Base-by-base conservation (phyloP, 257 asterid species). In the Solanum gandarillasii region DNA sequence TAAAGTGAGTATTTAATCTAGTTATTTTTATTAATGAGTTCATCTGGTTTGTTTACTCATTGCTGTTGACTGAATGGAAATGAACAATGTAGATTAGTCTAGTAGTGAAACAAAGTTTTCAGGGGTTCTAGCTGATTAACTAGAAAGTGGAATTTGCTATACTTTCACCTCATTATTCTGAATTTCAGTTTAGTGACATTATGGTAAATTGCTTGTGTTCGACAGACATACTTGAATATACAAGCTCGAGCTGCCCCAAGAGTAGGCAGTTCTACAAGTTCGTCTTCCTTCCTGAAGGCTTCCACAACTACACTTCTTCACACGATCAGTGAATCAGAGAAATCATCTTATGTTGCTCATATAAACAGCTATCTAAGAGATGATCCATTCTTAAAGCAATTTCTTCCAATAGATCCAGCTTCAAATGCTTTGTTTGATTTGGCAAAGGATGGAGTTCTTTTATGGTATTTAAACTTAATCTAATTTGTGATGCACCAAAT, bases 321-420 rank as follows among this genome's bases (percentile, higher is more conserved):
- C 89, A 95, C 98, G 18, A 93, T 97, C 90, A 93, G 90, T 84
- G 98, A 92, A 85, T 91, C 98, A 31, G 99, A 97, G 91, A 94
- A 92, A 94, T 91, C 98, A 82, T 94, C 98, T 12, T 95, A 95
- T 92, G 98, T 97, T 86, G 95, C 98, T 90, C 99, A 97, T 88
- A 93, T 97, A 90, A 97, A 97, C 91, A 97, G 98, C 93, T 94
- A 94, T 90, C 98, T 95, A 76, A 95, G 98, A 91, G 98, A 97
- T 88, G 99, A 97, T 89, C 96, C 98, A 9, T 95, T 97, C 90
- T 76, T 95, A 91, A 92, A 94, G 94, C 98, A 97, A 81, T 97
- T 94, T 91, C 99, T 97, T 91, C 98, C 99, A 14, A 92, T 95
- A 16, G 98, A 95, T 92, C 94, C 96, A 39, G 90, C 91, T 72